Evolutionary conservation across 2,329 filamentous ascomycete genomes (phyloP).

Genomic region (Epichloe festucae): DNA sequence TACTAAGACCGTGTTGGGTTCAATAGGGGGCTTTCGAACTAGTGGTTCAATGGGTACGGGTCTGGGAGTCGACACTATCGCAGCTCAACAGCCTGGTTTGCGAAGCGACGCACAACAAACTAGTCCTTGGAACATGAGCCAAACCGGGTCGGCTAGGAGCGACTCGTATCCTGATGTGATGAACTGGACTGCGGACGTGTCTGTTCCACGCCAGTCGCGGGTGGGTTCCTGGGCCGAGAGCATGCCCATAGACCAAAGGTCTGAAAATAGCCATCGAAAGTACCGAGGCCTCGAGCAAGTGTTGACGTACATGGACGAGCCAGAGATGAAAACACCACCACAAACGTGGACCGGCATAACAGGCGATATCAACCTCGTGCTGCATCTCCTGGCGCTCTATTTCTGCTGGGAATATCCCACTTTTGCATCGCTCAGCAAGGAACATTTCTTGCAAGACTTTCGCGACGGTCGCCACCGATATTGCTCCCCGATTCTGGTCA

Average conservation of each 20-base stretch:
- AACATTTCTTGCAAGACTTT: slow-evolving; percentile 57
- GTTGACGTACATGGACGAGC: slow-evolving; percentile 30
- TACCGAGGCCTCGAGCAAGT: slow-evolving; percentile 34
- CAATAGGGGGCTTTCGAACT: slow-evolving; percentile 16
- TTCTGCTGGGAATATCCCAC: slow-evolving; percentile 69
- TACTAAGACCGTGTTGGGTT: slow-evolving; percentile 7
- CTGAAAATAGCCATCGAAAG: slow-evolving; percentile 17
- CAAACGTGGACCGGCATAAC: slow-evolving; percentile 50
- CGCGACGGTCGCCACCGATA: slow-evolving; percentile 45
- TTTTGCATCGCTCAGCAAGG: slow-evolving; percentile 58
- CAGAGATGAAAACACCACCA: slow-evolving; percentile 29
- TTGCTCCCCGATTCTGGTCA: slow-evolving; percentile 55
- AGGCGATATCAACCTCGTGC: slow-evolving; percentile 41
- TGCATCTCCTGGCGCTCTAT: slow-evolving; percentile 52
- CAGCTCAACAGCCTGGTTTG: slow-evolving; percentile 14
- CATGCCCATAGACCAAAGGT: slow-evolving; percentile 21
- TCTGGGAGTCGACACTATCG: slow-evolving; percentile 17
- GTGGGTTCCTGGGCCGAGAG: slow-evolving; percentile 39
- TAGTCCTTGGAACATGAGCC: slow-evolving; percentile 38
- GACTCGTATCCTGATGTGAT: slow-evolving; percentile 33
- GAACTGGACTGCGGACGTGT: slow-evolving; percentile 30
- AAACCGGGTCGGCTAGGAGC: slow-evolving; percentile 31
- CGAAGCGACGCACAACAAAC: slow-evolving; percentile 28
- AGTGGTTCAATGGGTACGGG: slow-evolving; percentile 12
- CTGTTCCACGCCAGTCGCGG: slow-evolving; percentile 28